Conservation (phyloP, 345 rosid genomes). For the Rhodomyrtus tomentosa region DNA sequence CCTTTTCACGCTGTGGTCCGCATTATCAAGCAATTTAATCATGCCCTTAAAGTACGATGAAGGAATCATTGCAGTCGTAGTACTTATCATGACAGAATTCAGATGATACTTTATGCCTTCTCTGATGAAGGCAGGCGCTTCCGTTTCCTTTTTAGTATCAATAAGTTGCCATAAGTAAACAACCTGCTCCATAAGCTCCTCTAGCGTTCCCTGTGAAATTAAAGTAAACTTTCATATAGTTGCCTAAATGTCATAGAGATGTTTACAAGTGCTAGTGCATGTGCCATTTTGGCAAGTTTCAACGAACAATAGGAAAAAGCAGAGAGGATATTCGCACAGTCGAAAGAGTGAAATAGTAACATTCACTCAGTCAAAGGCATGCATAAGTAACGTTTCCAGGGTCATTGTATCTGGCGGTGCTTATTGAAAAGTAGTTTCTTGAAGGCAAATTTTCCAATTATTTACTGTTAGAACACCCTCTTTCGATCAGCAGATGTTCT, state of each 20-base stretch:
- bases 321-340: neutral
- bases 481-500: neutral
- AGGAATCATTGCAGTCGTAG: conserved; percentile 47
- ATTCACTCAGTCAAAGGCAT: neutral
- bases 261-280: neutral
- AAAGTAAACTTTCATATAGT: neutral
- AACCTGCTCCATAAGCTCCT: conserved; percentile 64
- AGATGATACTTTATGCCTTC: conserved; percentile 45
- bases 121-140: conserved; percentile 20
- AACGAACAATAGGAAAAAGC: neutral
- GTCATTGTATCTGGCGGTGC: neutral
- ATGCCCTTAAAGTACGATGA: conserved; percentile 61
- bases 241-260: neutral
- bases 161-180: conserved; percentile 37
- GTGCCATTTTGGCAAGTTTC: neutral
- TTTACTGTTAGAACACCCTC: neutral
- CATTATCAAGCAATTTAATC: conserved; percentile 46
- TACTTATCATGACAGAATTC: conserved; percentile 45
- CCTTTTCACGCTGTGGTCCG: conserved; percentile 44
- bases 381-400: neutral
- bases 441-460: neutral
- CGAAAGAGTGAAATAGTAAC: neutral
- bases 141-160: conserved; percentile 30
- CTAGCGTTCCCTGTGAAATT: conserved; percentile 46
- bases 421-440: neutral